Evolutionary conservation across 2,329 filamentous ascomycete genomes (phyloP), one percentile per base, ranked within the genome.

Genomic region (Rhynchosporium agropyri): DNA sequence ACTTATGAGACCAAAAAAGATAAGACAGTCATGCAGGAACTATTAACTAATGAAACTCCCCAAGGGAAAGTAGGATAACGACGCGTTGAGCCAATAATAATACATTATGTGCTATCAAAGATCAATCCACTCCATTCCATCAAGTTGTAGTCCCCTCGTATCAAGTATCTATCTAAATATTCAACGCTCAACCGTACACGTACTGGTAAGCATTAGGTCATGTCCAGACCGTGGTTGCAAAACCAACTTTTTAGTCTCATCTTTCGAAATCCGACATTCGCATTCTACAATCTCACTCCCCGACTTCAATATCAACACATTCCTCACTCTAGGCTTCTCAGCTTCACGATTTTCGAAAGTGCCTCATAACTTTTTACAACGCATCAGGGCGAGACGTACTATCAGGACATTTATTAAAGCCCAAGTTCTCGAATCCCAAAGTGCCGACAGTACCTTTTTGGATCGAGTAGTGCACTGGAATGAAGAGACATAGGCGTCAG

Each of bases 31-130:
- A 7, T 26, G 46, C 45, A 43, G 5, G 33, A n/a, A 7, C 20
- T 26, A 26, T 10, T 26, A 20, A 5, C 26, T 48, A 58, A 28
- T 51, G 49, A 49, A 55, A 55, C 55, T 55, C 55, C 31, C 58
- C 54, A 54, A 62, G 20, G 84, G 84, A 60, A 88, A 87, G 74
- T 84, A 83, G 28, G n/a, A 26, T 7, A 84, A 67, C 84, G 80
- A 33, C 31, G 7, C 20, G 48, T 43, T 42, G 48, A 57, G 20
- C 60, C n/a, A 28, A 28, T 20, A 20, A 20, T 20, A 20, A 43
- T 8, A 8, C 13, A 42, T 46, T 28, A 9, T 49, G 28, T 26
- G 28, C 7, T 15, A 29, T 33, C 33, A 42, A 9, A 53, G 2
- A 20, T 49, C 3, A 33, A 31, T 7, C 13, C 20, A 6, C 15